phyloP scores from a whole-genome alignment of 1,139 yeast genomes.

The Williopsis jadinii region DNA sequence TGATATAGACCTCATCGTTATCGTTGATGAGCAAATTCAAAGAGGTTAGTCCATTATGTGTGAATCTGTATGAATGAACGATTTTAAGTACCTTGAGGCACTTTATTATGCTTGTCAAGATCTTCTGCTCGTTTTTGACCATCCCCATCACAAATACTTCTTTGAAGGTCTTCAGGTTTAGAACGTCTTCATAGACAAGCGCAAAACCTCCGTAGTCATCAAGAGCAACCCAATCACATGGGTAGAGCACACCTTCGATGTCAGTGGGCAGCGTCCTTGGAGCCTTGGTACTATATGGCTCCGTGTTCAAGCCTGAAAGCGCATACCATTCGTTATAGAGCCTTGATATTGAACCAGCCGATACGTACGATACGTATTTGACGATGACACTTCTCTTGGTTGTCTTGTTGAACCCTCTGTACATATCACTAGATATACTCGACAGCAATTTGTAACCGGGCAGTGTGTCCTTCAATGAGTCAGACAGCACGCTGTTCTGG shows the following conservation, averaged over 20 bases:
- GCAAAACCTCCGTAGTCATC: slow-evolving; percentile 11
- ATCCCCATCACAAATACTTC: slow-evolving; percentile 10
- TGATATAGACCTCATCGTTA: slow-evolving; percentile 30
- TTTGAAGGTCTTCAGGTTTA: slow-evolving; percentile 13
- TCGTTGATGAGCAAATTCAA: slow-evolving; percentile 31
- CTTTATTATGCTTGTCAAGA: slow-evolving; percentile 5
- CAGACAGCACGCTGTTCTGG: slow-evolving; percentile 5
- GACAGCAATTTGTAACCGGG: slow-evolving; percentile 16
- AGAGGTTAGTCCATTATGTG: slow-evolving; percentile 44
- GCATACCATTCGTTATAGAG: slow-evolving; percentile 18
- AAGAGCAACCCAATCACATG: slow-evolving; percentile 10
- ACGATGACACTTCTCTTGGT: slow-evolving; percentile 13
- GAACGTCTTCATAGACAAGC: slow-evolving; percentile 13
- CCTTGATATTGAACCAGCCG: slow-evolving; percentile 16
- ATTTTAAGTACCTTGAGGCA: slow-evolving; percentile 29
- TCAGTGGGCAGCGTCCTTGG: slow-evolving; percentile 11
- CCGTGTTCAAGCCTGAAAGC: slow-evolving; percentile 9
- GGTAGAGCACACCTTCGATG: slow-evolving; percentile 15
- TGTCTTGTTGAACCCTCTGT: slow-evolving; percentile 13
- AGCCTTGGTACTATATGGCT: not conserved
- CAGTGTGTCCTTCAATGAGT: slow-evolving; percentile 7
- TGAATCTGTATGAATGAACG: slow-evolving; percentile 39
- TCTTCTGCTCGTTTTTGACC: slow-evolving; percentile 5
- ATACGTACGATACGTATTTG: slow-evolving; percentile 12
- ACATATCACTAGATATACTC: slow-evolving; percentile 15